Conservation (phyloP, 148 eudicot genomes). For the Polygonum aviculare region DNA sequence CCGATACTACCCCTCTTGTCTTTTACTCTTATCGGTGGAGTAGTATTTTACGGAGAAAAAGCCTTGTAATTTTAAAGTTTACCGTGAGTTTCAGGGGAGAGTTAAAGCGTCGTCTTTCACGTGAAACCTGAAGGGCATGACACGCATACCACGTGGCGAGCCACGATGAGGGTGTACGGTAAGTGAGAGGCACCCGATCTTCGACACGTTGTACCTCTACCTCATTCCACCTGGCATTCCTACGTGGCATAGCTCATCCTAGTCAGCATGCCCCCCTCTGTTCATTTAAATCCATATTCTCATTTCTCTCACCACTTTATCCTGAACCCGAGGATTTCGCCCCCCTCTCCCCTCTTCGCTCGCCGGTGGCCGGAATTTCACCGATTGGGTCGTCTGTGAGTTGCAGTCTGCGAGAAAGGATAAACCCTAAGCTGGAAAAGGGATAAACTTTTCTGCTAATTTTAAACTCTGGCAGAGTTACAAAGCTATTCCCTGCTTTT, state of each 20-base stretch:
- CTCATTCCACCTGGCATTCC: neutral
- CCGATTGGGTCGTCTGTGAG: neutral
- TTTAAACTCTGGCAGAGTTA: neutral
- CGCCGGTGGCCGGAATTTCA: neutral
- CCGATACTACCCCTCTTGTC: neutral
- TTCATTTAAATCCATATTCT: neutral
- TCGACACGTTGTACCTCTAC: neutral
- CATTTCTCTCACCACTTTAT: neutral
- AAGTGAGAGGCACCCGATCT: neutral
- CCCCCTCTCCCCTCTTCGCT: neutral
- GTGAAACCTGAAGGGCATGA: neutral
- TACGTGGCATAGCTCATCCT: neutral
- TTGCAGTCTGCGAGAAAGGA: neutral
- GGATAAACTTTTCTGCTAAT: neutral
- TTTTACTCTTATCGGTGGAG: neutral
- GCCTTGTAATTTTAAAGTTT: no score
- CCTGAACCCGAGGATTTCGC: neutral
- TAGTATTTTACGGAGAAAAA: neutral
- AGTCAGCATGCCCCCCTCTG: neutral
- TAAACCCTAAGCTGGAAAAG: neutral
- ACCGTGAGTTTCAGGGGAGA: no score
- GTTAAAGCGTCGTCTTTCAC: neutral
- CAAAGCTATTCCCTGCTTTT: conserved; percentile 4
- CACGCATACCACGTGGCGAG: conserved; percentile 1
- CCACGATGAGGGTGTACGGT: neutral